A percentile compares a stretch with the other conserved stretches of the same genome.
phyloP scores from a whole-genome alignment of 2,329 filamentous ascomycete species.

The Aspergillus glaucus region DNA sequence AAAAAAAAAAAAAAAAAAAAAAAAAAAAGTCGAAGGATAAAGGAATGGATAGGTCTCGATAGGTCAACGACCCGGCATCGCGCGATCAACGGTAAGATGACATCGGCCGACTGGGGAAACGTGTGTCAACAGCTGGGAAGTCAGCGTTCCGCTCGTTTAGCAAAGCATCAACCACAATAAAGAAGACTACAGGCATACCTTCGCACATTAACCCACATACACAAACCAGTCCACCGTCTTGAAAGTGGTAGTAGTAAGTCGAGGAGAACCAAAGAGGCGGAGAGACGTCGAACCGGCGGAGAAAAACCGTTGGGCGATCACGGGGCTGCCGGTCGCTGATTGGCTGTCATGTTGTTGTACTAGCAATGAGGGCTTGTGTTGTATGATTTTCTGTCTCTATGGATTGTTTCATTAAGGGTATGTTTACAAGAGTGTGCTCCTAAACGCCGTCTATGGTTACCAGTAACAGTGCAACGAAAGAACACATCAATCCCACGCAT shows the following conservation, averaged over 20 bases:
- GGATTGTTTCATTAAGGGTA: too few species aligned
- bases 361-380: not conserved
- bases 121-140: not conserved
- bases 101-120: not conserved
- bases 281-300: conserved; percentile 1
- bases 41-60: not conserved
- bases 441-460: too few species aligned
- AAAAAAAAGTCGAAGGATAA: not conserved
- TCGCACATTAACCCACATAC: too few species aligned
- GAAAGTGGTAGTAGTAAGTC: too few species aligned
- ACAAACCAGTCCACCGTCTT: too few species aligned
- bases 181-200: too few species aligned
- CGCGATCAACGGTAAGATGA: not conserved
- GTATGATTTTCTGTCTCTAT: too few species aligned
- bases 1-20: not conserved
- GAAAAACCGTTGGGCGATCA: conserved; percentile 9
- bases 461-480: not conserved
- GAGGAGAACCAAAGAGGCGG: not conserved
- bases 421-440: too few species aligned
- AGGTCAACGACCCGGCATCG: not conserved
- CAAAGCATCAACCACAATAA: too few species aligned
- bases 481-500: conserved; percentile 40
- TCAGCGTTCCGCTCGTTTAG: too few species aligned
- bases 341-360: not conserved
- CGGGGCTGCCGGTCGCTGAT: conserved; percentile 10